Evolutionary conservation across 2,329 filamentous ascomycete species (phyloP).

Genomic region (Pyrenochaeta sp.): DNA sequence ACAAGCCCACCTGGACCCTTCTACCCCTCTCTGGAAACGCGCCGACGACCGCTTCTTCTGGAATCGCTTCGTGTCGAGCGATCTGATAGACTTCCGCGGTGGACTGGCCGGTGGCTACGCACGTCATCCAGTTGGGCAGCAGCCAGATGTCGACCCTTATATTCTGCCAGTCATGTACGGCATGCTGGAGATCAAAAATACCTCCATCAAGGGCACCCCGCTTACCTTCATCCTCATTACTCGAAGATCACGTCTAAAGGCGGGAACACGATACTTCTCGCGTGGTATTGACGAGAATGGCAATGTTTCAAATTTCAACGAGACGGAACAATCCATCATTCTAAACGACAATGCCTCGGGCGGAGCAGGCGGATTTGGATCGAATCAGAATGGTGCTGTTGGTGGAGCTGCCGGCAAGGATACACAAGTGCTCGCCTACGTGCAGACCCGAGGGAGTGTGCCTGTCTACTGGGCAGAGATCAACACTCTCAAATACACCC

Average conservation of each 20-base stretch:
- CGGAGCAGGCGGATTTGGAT: conserved; percentile 79
- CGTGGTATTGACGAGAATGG: conserved; percentile 92
- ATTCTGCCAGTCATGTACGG: conserved; percentile 96
- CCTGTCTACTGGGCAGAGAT: conserved; percentile 96
- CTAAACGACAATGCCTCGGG: conserved; percentile 79
- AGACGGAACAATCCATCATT: conserved; percentile 92
- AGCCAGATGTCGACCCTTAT: conserved; percentile 83
- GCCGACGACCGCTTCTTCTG: conserved; percentile 99
- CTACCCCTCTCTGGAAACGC: conserved; percentile 83
- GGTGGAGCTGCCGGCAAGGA: conserved; percentile 70
- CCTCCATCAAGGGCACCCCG: conserved; percentile 81
- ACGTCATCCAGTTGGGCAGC: conserved; percentile 70
- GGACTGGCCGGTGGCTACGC: conserved; percentile 59
- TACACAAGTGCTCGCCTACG: conserved; percentile 89
- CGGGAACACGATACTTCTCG: conserved; percentile 93
- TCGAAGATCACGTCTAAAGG: conserved; percentile 84
- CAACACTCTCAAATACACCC: conserved; percentile 90
- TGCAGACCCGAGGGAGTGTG: conserved; percentile 95
- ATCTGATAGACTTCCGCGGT: conserved; percentile 87
- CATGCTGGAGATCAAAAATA: conserved; percentile 90
- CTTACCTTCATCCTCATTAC: conserved; percentile 90
- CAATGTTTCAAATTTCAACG: conserved; percentile 98
- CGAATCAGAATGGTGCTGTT: conserved; percentile 73
- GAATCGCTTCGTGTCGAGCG: conserved; percentile 91
- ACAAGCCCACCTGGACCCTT: conserved; percentile 77